Evolutionary conservation across 2,329 filamentous ascomycete genomes (phyloP).

Genomic region (Proliferodiscus dingleyae): DNA sequence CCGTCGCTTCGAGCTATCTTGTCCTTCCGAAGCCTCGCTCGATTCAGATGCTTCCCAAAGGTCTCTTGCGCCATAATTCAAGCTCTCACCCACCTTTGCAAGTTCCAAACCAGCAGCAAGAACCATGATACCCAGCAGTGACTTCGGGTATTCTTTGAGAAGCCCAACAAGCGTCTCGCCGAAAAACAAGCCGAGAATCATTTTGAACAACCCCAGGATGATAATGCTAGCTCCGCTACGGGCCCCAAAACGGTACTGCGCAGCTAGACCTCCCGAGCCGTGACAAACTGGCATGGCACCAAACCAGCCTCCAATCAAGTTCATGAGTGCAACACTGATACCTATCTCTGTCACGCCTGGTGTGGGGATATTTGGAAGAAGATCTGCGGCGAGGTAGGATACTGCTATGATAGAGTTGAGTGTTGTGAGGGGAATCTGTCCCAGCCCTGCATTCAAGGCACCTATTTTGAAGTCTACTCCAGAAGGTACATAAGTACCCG

Average conservation of each 20-base stretch:
- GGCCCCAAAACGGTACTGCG: slow-evolving; percentile 86
- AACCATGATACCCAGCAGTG: slow-evolving; percentile 81
- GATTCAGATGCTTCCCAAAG: slow-evolving; percentile 51
- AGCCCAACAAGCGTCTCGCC: slow-evolving; percentile 69
- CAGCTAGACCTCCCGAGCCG: slow-evolving; percentile 84
- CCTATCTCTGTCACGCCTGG: slow-evolving; percentile 75
- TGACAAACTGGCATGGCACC: slow-evolving; percentile 95
- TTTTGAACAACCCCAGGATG: slow-evolving; percentile 70
- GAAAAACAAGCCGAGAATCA: slow-evolving; percentile 70
- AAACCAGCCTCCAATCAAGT: slow-evolving; percentile 82
- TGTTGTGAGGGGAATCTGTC: slow-evolving; percentile 84
- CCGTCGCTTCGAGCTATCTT: slow-evolving; percentile 36
- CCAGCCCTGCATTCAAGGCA: slow-evolving; percentile 54
- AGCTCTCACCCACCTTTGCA: slow-evolving; percentile 74
- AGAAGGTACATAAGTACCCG: slow-evolving; percentile 45
- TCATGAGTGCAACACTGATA: slow-evolving; percentile 77
- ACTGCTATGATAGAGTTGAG: slow-evolving; percentile 92
- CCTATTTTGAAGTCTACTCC: slow-evolving; percentile 43
- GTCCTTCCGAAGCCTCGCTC: slow-evolving; percentile 28
- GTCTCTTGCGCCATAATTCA: slow-evolving; percentile 67
- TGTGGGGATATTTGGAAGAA: slow-evolving; percentile 63
- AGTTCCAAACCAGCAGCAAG: slow-evolving; percentile 85
- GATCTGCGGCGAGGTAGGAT: slow-evolving; percentile 69
- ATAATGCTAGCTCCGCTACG: slow-evolving; percentile 81
- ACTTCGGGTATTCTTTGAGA: slow-evolving; percentile 67